Base-by-base conservation (phyloP, 805 yeast species). In the Saccharomycopsis guyanensis region DNA sequence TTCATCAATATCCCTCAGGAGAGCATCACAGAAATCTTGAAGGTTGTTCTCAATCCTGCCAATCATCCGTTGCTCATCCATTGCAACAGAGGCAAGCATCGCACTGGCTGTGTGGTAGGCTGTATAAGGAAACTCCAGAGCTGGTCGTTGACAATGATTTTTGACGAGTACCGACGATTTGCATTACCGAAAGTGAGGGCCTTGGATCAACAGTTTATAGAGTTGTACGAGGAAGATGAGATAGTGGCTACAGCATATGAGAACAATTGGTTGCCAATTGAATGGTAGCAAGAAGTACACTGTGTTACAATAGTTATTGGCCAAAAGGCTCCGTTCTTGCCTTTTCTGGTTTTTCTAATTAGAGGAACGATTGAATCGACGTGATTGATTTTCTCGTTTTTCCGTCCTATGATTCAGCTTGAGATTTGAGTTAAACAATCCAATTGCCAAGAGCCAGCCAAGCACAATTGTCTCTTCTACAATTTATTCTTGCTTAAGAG, bases 71-170 rank as follows among this genome's bases (percentile, higher is more conserved):
- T 93, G 10, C 68, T 93, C 53, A 86, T 93, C 38, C 98, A 93
- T 63, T 93, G 98, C 65, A 93, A 93, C 65, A 69, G 96, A 49
- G 98, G 98, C 8, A 93, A 91, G 62, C 98, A 93, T 62, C 72
- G 98, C 55, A 93, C 98, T 0, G 98, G 98, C 0, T 93, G 97
- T 62, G 70, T 93, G 13, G 89, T 93, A 25, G 98, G 98, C 2
- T 91, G 96, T 59, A 71, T 93, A 29, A 68, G 98, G 50, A 71
- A 93, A 56, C 65, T 89, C 44, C 97, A 91, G 59, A 79, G 81
- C 50, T 93, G 98, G 98, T 82, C 95, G 2, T 64, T 88, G 53
- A 82, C 96, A 1, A 85, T 91, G 78, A 93, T 91, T 16, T 88
- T 93, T 59, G 97, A 93, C 57, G 98, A 93, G 60, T 93, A 93